phyloP scores from a whole-genome alignment of 495 filamentous ascomycete species.

The Aspergillus nanangensis region DNA sequence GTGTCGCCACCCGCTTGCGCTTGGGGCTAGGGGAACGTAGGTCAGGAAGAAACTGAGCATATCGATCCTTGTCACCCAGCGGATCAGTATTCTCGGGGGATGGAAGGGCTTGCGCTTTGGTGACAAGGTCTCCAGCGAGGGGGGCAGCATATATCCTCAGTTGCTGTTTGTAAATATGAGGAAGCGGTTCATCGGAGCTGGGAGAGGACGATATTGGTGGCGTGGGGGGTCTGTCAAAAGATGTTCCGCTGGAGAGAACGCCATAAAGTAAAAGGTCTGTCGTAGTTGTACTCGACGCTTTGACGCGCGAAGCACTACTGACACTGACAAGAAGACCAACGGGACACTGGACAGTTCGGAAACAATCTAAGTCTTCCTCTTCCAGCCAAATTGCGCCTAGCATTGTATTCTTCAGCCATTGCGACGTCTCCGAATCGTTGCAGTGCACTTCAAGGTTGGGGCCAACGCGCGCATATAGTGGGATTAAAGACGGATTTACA shows the following conservation, averaged over 20 bases:
- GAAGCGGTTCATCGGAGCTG: conserved; percentile 13
- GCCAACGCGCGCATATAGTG: conserved; percentile 46
- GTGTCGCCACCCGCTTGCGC: conserved; percentile 48
- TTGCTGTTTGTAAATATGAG: conserved; percentile 14
- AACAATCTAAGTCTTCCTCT: conserved; percentile 26
- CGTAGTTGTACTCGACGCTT: conserved; percentile 19
- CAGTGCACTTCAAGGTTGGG: conserved; percentile 46
- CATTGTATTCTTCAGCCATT: conserved; percentile 40
- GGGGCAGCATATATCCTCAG: conserved; percentile 41
- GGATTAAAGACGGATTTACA: conserved; percentile 44
- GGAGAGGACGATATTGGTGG: conserved; percentile 44
- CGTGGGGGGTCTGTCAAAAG: conserved; percentile 36
- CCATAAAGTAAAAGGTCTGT: conserved; percentile 57
- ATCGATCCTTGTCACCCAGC: conserved; percentile 13
- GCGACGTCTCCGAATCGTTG: conserved; percentile 25
- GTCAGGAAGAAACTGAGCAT: conserved; percentile 38
- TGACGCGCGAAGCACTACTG: conserved; percentile 13
- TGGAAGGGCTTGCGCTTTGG: conserved; percentile 32
- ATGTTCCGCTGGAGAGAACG: conserved; percentile 26
- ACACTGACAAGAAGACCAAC: conserved; percentile 37
- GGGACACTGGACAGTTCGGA: conserved; percentile 35
- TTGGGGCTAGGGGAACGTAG: conserved; percentile 44
- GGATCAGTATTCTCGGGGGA: conserved; percentile 21
- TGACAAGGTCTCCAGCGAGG: conserved; percentile 26
- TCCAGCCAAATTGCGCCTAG: conserved; percentile 31